Evolutionary conservation across 1,284 basidiomycete genomes (phyloP).

Genomic region (Golubevia sp.): DNA sequence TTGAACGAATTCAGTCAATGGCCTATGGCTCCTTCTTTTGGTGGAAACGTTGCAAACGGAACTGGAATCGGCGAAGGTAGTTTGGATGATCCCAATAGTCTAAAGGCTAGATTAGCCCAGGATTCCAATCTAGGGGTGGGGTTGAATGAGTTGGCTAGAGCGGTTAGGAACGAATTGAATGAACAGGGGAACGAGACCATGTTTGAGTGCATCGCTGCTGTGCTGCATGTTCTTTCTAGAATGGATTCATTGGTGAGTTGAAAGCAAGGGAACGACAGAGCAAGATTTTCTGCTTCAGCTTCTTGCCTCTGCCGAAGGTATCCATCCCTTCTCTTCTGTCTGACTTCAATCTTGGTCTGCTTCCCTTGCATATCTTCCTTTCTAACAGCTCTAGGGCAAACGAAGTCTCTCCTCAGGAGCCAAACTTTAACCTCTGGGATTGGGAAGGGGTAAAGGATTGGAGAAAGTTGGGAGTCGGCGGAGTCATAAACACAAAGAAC

Average conservation of each 20-base stretch:
- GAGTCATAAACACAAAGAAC: too few species aligned
- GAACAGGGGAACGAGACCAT: constrained; percentile 21
- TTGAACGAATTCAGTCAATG: constrained; percentile 49
- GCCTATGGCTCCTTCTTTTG: constrained; percentile 53
- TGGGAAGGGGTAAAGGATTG: too few species aligned
- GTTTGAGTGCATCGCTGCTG: constrained; percentile 54
- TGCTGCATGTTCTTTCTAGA: constrained; percentile 39
- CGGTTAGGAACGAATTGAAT: constrained; percentile 38
- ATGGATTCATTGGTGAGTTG: constrained; percentile 47
- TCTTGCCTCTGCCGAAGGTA: too few species aligned
- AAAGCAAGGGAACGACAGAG: too few species aligned
- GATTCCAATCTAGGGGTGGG: constrained; percentile 27
- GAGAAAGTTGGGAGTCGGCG: too few species aligned
- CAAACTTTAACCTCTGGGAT: too few species aligned
- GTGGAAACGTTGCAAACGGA: neutral
- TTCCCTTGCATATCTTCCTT: too few species aligned
- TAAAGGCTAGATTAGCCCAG: constrained; percentile 6
- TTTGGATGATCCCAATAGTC: neutral
- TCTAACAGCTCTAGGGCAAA: too few species aligned
- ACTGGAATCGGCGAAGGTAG: constrained; percentile 18
- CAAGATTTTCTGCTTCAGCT: too few species aligned
- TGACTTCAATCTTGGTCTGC: too few species aligned
- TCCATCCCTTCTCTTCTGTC: too few species aligned
- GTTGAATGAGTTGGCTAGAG: constrained; percentile 35
- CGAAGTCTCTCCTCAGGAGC: too few species aligned